Conservation (phyloP, 2,329 filamentous ascomycete species). For the Zymoseptoria tritici region DNA sequence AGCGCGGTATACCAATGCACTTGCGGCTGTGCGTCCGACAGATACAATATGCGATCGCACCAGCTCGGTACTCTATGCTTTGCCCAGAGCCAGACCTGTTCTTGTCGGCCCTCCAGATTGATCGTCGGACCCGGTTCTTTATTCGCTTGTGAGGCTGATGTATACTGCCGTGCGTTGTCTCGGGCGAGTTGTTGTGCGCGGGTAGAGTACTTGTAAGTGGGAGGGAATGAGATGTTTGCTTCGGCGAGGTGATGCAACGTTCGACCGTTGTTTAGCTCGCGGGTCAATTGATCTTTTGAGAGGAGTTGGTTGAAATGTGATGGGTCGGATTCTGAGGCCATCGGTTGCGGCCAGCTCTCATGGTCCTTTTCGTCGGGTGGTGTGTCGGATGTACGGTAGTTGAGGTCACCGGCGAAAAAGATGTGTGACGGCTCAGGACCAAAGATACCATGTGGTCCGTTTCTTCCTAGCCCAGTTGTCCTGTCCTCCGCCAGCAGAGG, state of each 20-base stretch:
- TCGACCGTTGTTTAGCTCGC: constrained; percentile 60
- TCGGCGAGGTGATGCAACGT: constrained; percentile 75
- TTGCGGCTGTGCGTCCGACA: constrained; percentile 38
- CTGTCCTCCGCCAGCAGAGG: constrained; percentile 7
- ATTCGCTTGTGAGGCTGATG: neutral
- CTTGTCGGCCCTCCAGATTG: constrained; percentile 13
- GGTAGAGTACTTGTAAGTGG: constrained; percentile 82
- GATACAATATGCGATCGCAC: constrained; percentile 84
- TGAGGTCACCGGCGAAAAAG: constrained; percentile 86
- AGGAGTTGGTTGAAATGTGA: constrained; percentile 63
- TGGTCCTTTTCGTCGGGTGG: constrained; percentile 52
- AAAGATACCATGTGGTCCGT: constrained; percentile 50
- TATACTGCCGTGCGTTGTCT: constrained; percentile 11
- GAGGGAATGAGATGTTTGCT: constrained; percentile 68
- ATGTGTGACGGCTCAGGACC: constrained; percentile 61
- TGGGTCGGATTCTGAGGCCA: constrained; percentile 44
- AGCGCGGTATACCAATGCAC: constrained; percentile 63
- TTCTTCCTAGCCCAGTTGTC: neutral
- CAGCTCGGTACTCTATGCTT: constrained; percentile 80
- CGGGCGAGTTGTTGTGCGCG: constrained; percentile 27
- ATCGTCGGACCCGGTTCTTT: constrained; percentile 13
- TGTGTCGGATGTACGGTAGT: constrained; percentile 75
- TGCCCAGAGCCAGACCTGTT: constrained; percentile 51
- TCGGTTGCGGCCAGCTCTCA: constrained; percentile 54
- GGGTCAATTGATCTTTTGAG: constrained; percentile 67